phyloP scores from a whole-genome alignment of 225 moss, liverwort and hornwort species.

The Physcomitrium patens region DNA sequence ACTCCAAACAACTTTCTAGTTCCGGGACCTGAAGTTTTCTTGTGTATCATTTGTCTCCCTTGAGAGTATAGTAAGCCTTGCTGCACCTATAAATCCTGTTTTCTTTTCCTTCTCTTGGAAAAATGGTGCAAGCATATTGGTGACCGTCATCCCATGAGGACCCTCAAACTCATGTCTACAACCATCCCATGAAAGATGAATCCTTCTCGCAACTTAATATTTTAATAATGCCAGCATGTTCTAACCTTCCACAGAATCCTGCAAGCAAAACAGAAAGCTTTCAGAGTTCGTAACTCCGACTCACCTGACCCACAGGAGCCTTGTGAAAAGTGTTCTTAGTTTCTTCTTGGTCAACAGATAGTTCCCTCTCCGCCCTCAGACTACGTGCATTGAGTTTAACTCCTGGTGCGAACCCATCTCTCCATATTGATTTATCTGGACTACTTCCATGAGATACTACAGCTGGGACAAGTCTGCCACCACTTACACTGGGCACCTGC shows the following conservation, averaged over 20 bases:
- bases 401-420: slow-evolving; percentile 12
- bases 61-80: not conserved
- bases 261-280: not conserved
- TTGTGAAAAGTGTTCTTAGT: not conserved
- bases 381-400: not conserved
- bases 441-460: slow-evolving; percentile 35
- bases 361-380: slow-evolving; percentile 24
- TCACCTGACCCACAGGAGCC: slow-evolving; percentile 30
- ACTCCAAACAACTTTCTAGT: not conserved
- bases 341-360: slow-evolving; percentile 24
- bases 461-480: slow-evolving; percentile 30
- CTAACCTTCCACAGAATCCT: not conserved
- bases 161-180: no score
- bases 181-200: no score
- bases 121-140: not conserved
- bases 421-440: slow-evolving; percentile 14
- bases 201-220: no score
- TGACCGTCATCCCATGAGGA: not conserved
- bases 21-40: not conserved
- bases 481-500: slow-evolving; percentile 25
- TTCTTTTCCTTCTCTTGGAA: not conserved
- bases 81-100: not conserved
- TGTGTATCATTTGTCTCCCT: not conserved
- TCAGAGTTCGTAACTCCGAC: not conserved
- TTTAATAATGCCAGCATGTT: no score